Conservation (phyloP, 345 rosid genomes). For the Corymbia maculata region DNA sequence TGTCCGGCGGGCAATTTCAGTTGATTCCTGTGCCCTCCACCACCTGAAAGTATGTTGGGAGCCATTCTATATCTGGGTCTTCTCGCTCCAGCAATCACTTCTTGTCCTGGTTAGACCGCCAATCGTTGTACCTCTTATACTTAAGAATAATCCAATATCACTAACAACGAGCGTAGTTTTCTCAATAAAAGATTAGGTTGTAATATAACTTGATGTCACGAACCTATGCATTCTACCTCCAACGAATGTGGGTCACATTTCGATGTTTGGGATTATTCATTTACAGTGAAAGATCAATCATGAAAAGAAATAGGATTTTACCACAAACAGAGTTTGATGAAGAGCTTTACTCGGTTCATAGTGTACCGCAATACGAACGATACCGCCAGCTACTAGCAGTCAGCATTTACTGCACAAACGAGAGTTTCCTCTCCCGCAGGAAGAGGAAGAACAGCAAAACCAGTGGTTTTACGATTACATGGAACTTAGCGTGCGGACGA, state of each 20-base stretch:
- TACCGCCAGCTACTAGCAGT: not conserved
- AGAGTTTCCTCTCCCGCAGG: too few species aligned
- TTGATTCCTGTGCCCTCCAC: not conserved
- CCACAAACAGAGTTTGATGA: not conserved
- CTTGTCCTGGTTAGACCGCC: not conserved
- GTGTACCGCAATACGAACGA: not conserved
- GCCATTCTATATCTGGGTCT: not conserved
- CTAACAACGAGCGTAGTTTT: not conserved
- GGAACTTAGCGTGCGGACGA: not conserved
- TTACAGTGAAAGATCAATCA: not conserved
- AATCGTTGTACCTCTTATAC: not conserved
- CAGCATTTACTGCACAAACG: not conserved
- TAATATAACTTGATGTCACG: not conserved
- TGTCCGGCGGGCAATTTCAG: not conserved
- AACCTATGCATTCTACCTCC: not conserved
- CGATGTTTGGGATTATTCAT: not conserved
- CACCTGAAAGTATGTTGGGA: not conserved
- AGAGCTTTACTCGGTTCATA: not conserved
- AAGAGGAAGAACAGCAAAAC: not conserved
- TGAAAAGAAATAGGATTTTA: not conserved
- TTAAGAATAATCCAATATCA: not conserved
- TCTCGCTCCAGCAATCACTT: not conserved
- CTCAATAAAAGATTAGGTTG: not conserved
- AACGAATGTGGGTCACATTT: not conserved
- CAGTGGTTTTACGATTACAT: not conserved